Evolutionary conservation across 768 basidiomycete species (phyloP), one percentile per base, ranked within the genome.

Genomic region (Amanita muscaria): DNA sequence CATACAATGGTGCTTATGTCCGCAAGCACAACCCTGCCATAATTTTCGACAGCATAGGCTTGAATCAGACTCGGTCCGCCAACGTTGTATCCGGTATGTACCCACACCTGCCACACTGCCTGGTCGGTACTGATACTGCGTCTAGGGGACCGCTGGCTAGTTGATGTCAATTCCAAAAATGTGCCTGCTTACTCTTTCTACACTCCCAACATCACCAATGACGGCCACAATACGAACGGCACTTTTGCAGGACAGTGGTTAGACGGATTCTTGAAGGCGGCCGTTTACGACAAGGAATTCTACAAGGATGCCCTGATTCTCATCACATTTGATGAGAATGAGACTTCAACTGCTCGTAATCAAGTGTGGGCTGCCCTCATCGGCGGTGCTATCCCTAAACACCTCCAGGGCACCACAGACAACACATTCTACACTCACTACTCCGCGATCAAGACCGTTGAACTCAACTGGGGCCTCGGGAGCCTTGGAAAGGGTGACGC

Each of bases 261-360:
- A 21, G 49, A 54, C 18, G 74, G 59, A 51, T 82, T 73, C 67
- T 61, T 83, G 24, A 22, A 64, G 11, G 74, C 79, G 1, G 53
- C 80, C 9, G 69, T 83, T 32, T 45, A 61, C 2, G 62, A 80
- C 57, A 37, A 60, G 5, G 59, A 62, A 41, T 80, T 83, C 62
- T 67, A 61, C 45, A 57, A 67, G 38, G 60, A 56, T 16, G 80
- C 81, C 1, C 61, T 83, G 40, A 73, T 83, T 52, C 51, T 80
- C 7, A 52, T 83, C 42, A 80, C 77, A 0, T 82, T 82, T 44
- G 80, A 83, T 42, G 80, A 83, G 60, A 77, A 61, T 27, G 66
- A 60, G 19, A 56, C 55, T 0, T 59, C 62, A 40, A 53, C 53
- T 23, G 56, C 62, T 36, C 72, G 72, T 54, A 81, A 82, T 55